A percentile compares a stretch with the other conserved stretches of the same genome.
These are phyloP conservation scores for Cladophialophora carrionii DNA, from an alignment of 2,329 filamentous ascomycete species.

Conservation along the genomic window DNA sequence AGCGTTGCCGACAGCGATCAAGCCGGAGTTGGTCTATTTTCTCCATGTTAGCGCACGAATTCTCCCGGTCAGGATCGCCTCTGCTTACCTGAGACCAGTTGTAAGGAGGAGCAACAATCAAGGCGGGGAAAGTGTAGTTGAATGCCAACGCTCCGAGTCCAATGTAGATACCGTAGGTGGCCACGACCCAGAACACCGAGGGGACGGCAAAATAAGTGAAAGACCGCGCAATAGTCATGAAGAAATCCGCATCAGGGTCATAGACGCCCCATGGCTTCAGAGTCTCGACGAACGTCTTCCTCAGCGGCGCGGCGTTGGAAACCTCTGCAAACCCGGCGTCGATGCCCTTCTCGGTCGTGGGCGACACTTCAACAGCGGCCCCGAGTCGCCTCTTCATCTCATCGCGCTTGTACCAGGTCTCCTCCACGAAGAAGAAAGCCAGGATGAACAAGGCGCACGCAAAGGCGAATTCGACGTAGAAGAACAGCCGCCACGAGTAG, in stretches of 20 bases:
- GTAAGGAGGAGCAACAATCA: slow-evolving; percentile 45
- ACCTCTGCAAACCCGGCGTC: slow-evolving; percentile 43
- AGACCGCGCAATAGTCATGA: slow-evolving; percentile 52
- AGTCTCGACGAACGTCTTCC: slow-evolving; percentile 50
- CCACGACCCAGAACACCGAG: slow-evolving; percentile 56
- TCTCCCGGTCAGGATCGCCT: not conserved
- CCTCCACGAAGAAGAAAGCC: slow-evolving; percentile 63
- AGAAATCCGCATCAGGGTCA: slow-evolving; percentile 51
- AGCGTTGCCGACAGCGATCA: slow-evolving; percentile 50
- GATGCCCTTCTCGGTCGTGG: slow-evolving; percentile 26
- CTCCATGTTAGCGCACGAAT: slow-evolving; percentile 2
- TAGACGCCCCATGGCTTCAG: slow-evolving; percentile 52
- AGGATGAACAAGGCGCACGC: slow-evolving; percentile 50
- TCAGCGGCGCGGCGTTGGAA: slow-evolving; percentile 41
- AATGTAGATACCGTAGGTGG: slow-evolving; percentile 56
- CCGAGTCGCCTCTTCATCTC: slow-evolving; percentile 28
- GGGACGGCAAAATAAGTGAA: slow-evolving; percentile 56
- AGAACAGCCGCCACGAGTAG: slow-evolving; percentile 64
- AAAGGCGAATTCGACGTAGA: slow-evolving; percentile 64
- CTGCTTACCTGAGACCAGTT: slow-evolving; percentile 47
- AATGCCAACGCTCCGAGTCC: slow-evolving; percentile 56
- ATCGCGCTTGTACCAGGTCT: slow-evolving; percentile 56
- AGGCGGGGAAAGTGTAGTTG: slow-evolving; percentile 56
- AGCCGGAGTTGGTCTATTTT: slow-evolving; percentile 48
- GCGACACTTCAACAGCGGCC: slow-evolving; percentile 16